phyloP scores from a whole-genome alignment of 495 filamentous ascomycete genomes.

The Penicillium waksmanii region DNA sequence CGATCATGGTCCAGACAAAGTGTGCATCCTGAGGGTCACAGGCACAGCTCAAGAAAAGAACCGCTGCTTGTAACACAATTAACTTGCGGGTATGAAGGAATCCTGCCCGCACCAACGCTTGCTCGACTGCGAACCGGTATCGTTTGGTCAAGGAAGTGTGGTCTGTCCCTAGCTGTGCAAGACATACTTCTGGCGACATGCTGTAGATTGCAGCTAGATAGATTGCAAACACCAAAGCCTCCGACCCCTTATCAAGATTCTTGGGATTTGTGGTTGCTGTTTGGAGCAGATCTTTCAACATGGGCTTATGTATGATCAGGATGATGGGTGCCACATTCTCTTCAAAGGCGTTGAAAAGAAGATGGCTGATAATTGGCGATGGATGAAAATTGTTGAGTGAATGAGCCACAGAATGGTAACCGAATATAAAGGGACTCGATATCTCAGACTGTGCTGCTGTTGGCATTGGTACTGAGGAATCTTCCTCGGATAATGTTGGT shows the following conservation, averaged over 20 bases:
- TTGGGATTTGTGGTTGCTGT: slow-evolving; percentile 46
- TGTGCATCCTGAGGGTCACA: slow-evolving; percentile 57
- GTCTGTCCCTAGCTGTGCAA: slow-evolving; percentile 9
- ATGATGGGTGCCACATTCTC: slow-evolving; percentile 66
- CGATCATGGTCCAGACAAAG: slow-evolving; percentile 61
- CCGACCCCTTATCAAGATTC: slow-evolving; percentile 51
- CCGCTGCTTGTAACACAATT: slow-evolving; percentile 67
- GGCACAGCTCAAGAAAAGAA: slow-evolving; percentile 62
- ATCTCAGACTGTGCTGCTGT: neutral
- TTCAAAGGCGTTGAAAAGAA: slow-evolving; percentile 63
- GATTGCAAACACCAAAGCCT: slow-evolving; percentile 71
- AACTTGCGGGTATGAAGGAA: slow-evolving; percentile 67
- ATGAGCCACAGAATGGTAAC: slow-evolving; percentile 54
- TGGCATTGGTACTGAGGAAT: slow-evolving; percentile 28
- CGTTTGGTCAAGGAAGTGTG: slow-evolving; percentile 47
- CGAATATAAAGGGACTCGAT: slow-evolving; percentile 50
- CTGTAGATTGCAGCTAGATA: slow-evolving; percentile 73
- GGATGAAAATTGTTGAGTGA: slow-evolving; percentile 41
- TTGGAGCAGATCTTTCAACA: slow-evolving; percentile 44
- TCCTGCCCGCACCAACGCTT: slow-evolving; percentile 66
- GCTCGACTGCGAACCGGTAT: slow-evolving; percentile 70
- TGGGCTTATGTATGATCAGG: slow-evolving; percentile 61
- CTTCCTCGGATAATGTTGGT: slow-evolving; percentile 53
- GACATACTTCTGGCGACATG: slow-evolving; percentile 46
- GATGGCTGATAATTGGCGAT: slow-evolving; percentile 57